phyloP scores from a whole-genome alignment of 257 asterid genomes.

The Fraxinus excelsior region DNA sequence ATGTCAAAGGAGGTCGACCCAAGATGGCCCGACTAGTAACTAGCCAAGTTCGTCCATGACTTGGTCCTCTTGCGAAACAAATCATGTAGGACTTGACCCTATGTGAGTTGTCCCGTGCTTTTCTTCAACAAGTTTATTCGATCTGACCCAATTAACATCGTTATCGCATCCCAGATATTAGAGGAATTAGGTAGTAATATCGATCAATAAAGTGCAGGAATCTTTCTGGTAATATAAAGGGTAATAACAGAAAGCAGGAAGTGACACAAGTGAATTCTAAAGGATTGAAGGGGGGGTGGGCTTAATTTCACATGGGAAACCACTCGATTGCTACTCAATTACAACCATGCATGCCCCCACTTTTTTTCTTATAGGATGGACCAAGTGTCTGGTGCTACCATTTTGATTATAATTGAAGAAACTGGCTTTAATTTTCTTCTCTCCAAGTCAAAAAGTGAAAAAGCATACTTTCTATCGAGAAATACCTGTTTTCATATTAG shows the following conservation, averaged over 20 bases:
- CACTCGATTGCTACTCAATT: background rate
- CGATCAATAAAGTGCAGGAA: background rate
- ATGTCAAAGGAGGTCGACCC: background rate
- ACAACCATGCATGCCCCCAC: background rate
- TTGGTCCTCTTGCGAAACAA: background rate
- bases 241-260: background rate
- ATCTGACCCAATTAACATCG: background rate
- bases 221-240: constrained; percentile 2
- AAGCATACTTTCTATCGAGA: background rate
- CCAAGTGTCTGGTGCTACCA: background rate
- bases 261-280: background rate
- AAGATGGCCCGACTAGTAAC: background rate
- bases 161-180: background rate
- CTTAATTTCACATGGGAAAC: constrained; percentile 1
- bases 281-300: background rate
- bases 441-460: background rate
- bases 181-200: background rate
- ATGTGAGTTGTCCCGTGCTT: background rate
- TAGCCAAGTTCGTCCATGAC: background rate
- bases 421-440: background rate
- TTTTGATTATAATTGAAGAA: background rate
- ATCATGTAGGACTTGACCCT: background rate
- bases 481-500: background rate
- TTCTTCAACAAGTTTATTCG: background rate
- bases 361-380: background rate